A percentile compares a stretch with the other conserved stretches of the same genome.
Evolutionary conservation across 2,329 filamentous ascomycete genomes (phyloP).

Genomic region (Aspergillus clavatus): DNA sequence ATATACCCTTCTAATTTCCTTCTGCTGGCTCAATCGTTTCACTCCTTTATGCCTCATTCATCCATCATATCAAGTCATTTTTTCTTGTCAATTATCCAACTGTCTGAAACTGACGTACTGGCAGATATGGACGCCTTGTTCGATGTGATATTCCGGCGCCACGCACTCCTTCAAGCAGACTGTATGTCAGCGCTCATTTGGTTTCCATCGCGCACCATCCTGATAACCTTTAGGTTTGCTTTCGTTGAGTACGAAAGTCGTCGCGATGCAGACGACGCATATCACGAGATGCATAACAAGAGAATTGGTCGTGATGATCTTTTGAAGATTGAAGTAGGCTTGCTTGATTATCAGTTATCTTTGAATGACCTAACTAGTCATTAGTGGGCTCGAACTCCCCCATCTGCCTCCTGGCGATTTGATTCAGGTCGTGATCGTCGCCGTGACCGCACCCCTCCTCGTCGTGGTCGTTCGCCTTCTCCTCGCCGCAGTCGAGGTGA

Average conservation of each 20-base stretch:
- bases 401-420: conserved; percentile 97
- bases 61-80: neutral
- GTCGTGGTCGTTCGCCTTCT: conserved; percentile 60
- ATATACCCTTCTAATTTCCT: neutral
- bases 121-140: conserved; percentile 92
- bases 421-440: conserved; percentile 76
- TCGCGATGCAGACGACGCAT: conserved; percentile 96
- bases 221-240: conserved; percentile 65
- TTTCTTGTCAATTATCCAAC: conserved; percentile 9
- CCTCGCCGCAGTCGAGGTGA: conserved; percentile 58
- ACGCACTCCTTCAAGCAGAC: conserved; percentile 83
- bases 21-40: conserved; percentile 4
- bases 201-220: conserved; percentile 21
- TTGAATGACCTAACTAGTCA: conserved; percentile 15
- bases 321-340: conserved; percentile 91
- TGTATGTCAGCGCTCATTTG: conserved; percentile 64
- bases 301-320: conserved; percentile 92
- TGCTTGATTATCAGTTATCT: neutral
- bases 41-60: conserved; percentile 4
- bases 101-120: conserved; percentile 37
- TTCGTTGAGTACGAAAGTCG: conserved; percentile 99
- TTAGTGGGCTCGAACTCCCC: conserved; percentile 98
- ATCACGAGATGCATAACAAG: conserved; percentile 99
- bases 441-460: conserved; percentile 68
- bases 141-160: conserved; percentile 98